Base-by-base conservation (phyloP, 23 red algal genomes). In the Pyropia haitanensis region DNA sequence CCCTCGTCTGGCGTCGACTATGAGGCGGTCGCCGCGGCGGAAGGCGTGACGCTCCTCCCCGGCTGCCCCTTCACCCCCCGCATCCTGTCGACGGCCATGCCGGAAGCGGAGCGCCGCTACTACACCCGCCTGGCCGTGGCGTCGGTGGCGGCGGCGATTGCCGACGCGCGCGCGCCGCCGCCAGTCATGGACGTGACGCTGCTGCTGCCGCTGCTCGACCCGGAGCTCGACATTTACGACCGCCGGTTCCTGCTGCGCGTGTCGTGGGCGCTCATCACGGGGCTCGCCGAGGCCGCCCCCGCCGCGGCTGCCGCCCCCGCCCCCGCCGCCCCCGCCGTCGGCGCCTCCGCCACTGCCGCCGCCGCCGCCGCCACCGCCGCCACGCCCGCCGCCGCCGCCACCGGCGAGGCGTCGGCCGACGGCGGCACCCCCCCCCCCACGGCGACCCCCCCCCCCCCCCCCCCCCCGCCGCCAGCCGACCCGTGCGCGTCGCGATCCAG, bases 171-270 rank as follows among this genome's bases (percentile, higher is more conserved):
- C 6, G 55, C 55, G 21, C 39, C 39, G 8, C 39, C 39, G 8
- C 39, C 39, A 0, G 32, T 32, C n/a, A 66, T 66, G 32, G 18
- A 19, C 7, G 63, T 63, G n/a, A 87, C 80, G 18, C 67, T 95
- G n/a, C 64, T 87, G 21, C 62, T 95, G 17, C 89, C 89, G 31
- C 64, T 85, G 62, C 79, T 95, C 28, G 77, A 95, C 26, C 80
- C 89, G 15, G 58, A 33, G 12, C 72, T 95, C 18, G 89, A 95
- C 58, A 77, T 95, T 16, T 95, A 86, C 68, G 89, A 95, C 68
- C 81, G 89, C n/a, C 76, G 89, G 28, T 95, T 95, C 49, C 63
- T 95, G 1, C 67, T 95, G 17, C 33, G 60, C 44, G 39, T 87
- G 49, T 32, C 70, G 22, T 95, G 79, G 79, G 79, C 64, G 18